These are phyloP conservation scores for Leishmania turanica DNA, from an alignment of 208 protist genomes.

Conservation along the genomic window DNA sequence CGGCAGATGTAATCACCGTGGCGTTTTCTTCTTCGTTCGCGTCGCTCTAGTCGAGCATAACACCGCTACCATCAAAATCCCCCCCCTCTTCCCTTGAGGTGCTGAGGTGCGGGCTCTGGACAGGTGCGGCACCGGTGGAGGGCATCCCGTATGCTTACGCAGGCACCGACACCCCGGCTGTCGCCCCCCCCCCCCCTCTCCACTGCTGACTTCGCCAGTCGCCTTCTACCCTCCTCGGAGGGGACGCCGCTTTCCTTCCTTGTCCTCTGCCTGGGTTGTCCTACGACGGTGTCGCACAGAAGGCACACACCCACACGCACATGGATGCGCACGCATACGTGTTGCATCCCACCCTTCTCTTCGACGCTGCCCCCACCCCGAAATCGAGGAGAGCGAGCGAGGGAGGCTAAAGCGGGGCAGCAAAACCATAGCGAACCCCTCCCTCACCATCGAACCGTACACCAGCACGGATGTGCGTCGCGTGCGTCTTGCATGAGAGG, in stretches of 20 bases:
- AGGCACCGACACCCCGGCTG: neutral
- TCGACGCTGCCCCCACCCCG: neutral
- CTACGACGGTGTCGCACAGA: neutral
- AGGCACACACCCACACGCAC: constrained; percentile 6
- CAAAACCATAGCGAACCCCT: too few species aligned
- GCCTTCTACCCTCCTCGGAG: neutral
- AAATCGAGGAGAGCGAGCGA: neutral
- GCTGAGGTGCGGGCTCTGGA: neutral
- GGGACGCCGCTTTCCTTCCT: neutral
- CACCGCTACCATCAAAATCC: neutral
- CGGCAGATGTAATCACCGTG: neutral
- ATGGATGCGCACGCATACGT: constrained; percentile 8
- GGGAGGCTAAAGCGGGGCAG: too few species aligned
- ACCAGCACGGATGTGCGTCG: neutral
- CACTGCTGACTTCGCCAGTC: neutral
- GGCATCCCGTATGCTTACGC: neutral
- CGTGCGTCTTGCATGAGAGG: too few species aligned
- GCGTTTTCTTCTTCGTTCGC: neutral
- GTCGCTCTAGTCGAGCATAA: neutral
- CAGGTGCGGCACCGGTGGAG: neutral
- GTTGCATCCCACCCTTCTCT: constrained; percentile 19
- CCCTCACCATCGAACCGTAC: neutral
- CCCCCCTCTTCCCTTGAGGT: neutral
- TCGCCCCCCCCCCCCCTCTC: neutral
- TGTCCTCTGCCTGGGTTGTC: neutral